These are phyloP conservation scores for Hanseniaspora vineae DNA, from an alignment of 805 yeast species.

Conservation along the genomic window DNA sequence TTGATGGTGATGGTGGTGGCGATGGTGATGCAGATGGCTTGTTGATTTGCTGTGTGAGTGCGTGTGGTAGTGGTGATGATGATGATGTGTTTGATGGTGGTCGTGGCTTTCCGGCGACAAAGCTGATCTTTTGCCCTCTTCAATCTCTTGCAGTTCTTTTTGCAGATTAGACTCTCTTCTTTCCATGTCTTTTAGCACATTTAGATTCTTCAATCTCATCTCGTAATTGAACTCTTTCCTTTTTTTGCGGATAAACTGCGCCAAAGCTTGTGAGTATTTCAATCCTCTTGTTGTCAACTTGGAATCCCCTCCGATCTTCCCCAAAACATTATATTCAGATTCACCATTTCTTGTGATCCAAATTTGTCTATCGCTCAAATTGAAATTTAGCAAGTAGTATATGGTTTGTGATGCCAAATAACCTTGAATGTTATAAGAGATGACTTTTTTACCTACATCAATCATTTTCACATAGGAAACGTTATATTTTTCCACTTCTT, in stretches of 20 bases:
- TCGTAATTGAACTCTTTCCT: conserved; percentile 51
- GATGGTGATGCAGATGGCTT: conserved; percentile 7
- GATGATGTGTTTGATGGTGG: no score
- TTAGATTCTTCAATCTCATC: conserved; percentile 25
- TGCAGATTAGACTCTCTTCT: conserved; percentile 16
- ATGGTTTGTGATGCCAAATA: conserved; percentile 89
- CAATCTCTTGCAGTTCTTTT: conserved; percentile 24
- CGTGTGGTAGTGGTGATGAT: no score
- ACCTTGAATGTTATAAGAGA: conserved; percentile 78
- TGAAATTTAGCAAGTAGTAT: conserved; percentile 79
- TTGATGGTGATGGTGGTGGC: conserved; percentile 11
- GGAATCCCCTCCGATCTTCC: conserved; percentile 89
- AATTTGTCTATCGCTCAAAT: conserved; percentile 76
- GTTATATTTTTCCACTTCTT: conserved; percentile 28
- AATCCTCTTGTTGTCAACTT: conserved; percentile 65
- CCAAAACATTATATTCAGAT: conserved; percentile 69
- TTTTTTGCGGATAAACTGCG: conserved; percentile 61
- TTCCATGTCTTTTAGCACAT: conserved; percentile 24
- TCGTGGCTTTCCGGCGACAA: no score
- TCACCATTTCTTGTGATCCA: conserved; percentile 97
- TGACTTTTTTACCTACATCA: conserved; percentile 88
- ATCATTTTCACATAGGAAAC: conserved; percentile 89
- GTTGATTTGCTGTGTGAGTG: no score
- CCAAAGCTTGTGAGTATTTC: conserved; percentile 58
- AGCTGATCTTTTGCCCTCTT: conserved; percentile 2